Base-by-base conservation (phyloP, 345 rosid genomes). In the Populus ilicifolia region DNA sequence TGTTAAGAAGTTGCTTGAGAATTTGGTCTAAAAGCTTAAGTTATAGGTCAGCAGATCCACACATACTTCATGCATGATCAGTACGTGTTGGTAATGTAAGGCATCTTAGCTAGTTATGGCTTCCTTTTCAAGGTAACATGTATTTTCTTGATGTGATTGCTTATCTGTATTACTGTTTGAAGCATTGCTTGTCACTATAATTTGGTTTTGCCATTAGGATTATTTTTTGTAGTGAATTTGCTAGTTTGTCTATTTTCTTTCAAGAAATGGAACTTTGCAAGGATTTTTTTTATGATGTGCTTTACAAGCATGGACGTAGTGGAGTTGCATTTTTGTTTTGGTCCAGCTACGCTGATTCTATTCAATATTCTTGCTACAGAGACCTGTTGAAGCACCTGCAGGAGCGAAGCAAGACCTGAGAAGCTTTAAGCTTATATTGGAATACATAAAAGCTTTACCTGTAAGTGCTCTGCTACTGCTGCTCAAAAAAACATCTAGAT, bases 401-500 rank as follows among this genome's bases (percentile, higher is more conserved):
- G 85, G 86, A 79, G 46, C 86, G 44, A 90, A 84, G 76, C 96
- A 96, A 87, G 99, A 96, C 79, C 82, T 92, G 56, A 84, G 99
- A 84, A 92, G 89, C 85, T 96, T 96, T 81, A 92, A 90, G 84
- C 94, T 96, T 73, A 82, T 89, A 80, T 74, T 93, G 70, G 94
- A 96, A 77, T 96, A 92, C 81, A 90, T 96, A 75, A 93, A 96
- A 83, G 96, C 98, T 63, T 84, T 92, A 89, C 99, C 98, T 39
- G 99, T 93, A 85, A 87, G 92, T 80, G 44, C 27, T 70, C 54
- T 48, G 54, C 54, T 17, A 48, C 54, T 48, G 54, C 54, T 48
- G 54, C 54, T 48, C 54, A 48, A 48, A 4, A 30, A 16, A 48
- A 48, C 54, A 48, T 48, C 21, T 17, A 48, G 2, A 48, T 48